phyloP scores from a whole-genome alignment of 306 rosid species.

The Dalbergia cochinchinensis region DNA sequence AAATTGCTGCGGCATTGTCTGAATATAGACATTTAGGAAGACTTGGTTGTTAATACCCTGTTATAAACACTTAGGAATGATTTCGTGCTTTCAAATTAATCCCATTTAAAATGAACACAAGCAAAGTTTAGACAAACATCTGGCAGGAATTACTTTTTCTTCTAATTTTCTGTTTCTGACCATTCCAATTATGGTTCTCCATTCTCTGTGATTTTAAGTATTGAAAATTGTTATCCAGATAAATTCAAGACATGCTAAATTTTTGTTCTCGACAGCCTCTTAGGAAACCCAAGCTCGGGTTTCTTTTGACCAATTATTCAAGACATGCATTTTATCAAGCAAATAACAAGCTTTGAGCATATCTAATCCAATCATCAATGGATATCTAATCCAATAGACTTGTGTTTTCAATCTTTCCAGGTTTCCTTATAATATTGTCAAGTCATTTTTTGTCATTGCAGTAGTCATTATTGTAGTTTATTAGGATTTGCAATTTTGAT shows the following conservation, averaged over 20 bases:
- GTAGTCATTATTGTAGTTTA: too few relatives aligned
- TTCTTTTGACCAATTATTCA: background rate
- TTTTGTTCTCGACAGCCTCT: constrained; percentile 24
- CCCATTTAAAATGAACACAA: background rate
- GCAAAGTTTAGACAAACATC: background rate
- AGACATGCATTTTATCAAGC: too few relatives aligned
- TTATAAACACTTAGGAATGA: background rate
- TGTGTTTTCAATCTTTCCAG: too few relatives aligned
- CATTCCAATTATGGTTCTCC: background rate
- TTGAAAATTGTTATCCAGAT: background rate
- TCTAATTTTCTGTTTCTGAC: background rate
- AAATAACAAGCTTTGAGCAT: too few relatives aligned
- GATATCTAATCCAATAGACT: too few relatives aligned
- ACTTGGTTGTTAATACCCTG: constrained; percentile 15
- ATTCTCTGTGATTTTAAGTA: background rate
- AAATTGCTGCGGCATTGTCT: constrained; percentile 13
- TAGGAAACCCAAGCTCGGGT: background rate
- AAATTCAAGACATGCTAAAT: background rate
- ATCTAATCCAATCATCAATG: too few relatives aligned
- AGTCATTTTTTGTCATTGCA: too few relatives aligned
- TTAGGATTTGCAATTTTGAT: too few relatives aligned
- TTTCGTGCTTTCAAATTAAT: background rate
- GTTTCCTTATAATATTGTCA: too few relatives aligned
- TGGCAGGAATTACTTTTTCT: background rate
- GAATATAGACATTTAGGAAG: constrained; percentile 10